Conservation (phyloP, 169 alveolate species). For the Neospora caninum region DNA sequence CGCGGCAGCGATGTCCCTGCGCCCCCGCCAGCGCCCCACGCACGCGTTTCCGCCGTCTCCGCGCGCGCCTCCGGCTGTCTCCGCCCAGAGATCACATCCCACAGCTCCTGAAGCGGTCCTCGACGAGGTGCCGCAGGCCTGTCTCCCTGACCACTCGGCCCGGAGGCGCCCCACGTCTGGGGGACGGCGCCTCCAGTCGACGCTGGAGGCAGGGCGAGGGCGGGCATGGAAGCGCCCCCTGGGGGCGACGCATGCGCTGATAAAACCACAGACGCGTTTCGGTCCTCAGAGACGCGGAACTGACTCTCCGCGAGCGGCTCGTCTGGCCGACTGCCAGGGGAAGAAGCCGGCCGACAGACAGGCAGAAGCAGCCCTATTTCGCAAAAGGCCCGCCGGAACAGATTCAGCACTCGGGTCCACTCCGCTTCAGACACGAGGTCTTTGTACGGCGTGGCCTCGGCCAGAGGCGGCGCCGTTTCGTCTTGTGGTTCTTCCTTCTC, state of each 20-base stretch:
- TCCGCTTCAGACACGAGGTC: slow-evolving; percentile 12
- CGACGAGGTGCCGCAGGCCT: neutral
- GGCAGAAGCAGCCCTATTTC: slow-evolving; percentile 6
- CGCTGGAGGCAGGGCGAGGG: neutral
- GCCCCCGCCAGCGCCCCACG: too few species aligned
- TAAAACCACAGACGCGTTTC: neutral
- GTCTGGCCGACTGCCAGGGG: neutral
- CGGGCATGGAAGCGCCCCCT: neutral
- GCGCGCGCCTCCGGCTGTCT: neutral
- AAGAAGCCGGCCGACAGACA: neutral
- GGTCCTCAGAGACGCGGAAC: neutral
- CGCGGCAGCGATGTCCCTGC: too few species aligned
- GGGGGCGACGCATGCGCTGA: neutral
- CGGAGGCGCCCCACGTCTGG: neutral
- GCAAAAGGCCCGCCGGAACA: slow-evolving; percentile 31
- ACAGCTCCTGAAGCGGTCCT: neutral
- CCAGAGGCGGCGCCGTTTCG: neutral
- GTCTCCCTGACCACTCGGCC: neutral
- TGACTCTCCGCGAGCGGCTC: neutral
- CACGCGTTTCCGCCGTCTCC: neutral
- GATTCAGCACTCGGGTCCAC: neutral
- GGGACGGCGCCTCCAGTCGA: neutral
- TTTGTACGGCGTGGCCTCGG: slow-evolving; percentile 8
- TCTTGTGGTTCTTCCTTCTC: neutral
- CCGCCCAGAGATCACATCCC: neutral